phyloP scores from a whole-genome alignment of 169 alveolate genomes.

The Blepharisma undulans region DNA sequence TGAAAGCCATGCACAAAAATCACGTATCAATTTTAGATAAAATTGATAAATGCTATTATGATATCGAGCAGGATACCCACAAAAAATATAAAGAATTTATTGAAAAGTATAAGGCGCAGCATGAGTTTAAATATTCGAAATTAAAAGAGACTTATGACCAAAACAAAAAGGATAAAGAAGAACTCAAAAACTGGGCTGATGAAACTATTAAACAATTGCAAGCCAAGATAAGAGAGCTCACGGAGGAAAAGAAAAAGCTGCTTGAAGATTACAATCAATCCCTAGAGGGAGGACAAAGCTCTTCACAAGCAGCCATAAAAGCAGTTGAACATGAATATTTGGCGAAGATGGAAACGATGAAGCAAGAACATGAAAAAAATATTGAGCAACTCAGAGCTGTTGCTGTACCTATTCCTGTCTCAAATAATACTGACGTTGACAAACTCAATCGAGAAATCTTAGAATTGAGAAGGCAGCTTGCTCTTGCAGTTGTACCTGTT shows the following conservation, averaged over 20 bases:
- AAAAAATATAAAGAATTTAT: conserved; percentile 28
- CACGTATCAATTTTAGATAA: not conserved
- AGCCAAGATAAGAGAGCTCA: not conserved
- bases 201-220: not conserved
- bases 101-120: conserved; percentile 9
- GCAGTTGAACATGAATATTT: not conserved
- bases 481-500: not conserved
- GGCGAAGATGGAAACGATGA: not conserved
- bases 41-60: conserved; percentile 2
- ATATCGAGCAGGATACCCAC: conserved; percentile 29
- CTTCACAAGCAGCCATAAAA: not conserved
- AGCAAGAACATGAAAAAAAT: not conserved
- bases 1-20: conserved; percentile 15
- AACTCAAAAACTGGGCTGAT: conserved; percentile 19
- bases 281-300: conserved; percentile 5
- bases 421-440: not conserved
- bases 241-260: not conserved
- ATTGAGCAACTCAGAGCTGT: not conserved
- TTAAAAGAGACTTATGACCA: not conserved
- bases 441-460: not conserved
- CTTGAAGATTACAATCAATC: not conserved
- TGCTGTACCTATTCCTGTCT: not conserved
- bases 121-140: not conserved
- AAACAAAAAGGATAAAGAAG: conserved; percentile 10
- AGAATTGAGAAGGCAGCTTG: not conserved